Conservation (phyloP, 2,329 filamentous ascomycete species). For the Penicillium sp. region DNA sequence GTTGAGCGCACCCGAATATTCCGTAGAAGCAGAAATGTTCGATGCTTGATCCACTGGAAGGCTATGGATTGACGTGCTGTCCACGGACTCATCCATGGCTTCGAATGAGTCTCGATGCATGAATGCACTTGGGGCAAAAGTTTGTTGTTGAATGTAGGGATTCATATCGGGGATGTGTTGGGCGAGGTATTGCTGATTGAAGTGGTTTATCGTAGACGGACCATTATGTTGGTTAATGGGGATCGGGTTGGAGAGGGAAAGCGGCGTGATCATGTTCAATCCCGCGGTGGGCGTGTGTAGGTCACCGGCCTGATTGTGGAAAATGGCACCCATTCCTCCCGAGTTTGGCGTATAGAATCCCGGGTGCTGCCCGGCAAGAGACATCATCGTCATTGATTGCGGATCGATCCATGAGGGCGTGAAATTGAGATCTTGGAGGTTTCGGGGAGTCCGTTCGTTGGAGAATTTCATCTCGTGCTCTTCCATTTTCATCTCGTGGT, state of each 20-base stretch:
- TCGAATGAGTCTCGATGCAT: constrained; percentile 84
- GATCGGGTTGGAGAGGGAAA: constrained; percentile 76
- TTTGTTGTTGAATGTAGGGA: constrained; percentile 67
- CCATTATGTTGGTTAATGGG: constrained; percentile 67
- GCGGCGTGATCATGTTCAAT: constrained; percentile 76
- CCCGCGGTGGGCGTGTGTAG: constrained; percentile 81
- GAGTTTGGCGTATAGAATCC: constrained; percentile 90
- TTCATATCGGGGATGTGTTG: constrained; percentile 72
- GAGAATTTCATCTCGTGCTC: constrained; percentile 66
- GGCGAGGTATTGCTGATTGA: constrained; percentile 62
- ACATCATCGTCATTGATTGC: constrained; percentile 78
- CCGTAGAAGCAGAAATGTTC: constrained; percentile 53
- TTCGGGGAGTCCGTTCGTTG: constrained; percentile 81
- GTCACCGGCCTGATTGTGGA: constrained; percentile 83
- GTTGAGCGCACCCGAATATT: constrained; percentile 36
- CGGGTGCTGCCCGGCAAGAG: constrained; percentile 78
- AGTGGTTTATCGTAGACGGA: constrained; percentile 69
- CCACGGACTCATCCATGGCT: constrained; percentile 70
- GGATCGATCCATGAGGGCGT: constrained; percentile 89
- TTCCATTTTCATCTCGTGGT: constrained; percentile 52
- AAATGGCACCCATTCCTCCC: constrained; percentile 75
- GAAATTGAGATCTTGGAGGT: constrained; percentile 83
- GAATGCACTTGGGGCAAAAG: constrained; percentile 80
- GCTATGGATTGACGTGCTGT: constrained; percentile 70
- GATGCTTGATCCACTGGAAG: constrained; percentile 61